A percentile compares a stretch with the other conserved stretches of the same genome.
phyloP scores from a whole-genome alignment of 495 filamentous ascomycete genomes.

The Penicillium canariense region DNA sequence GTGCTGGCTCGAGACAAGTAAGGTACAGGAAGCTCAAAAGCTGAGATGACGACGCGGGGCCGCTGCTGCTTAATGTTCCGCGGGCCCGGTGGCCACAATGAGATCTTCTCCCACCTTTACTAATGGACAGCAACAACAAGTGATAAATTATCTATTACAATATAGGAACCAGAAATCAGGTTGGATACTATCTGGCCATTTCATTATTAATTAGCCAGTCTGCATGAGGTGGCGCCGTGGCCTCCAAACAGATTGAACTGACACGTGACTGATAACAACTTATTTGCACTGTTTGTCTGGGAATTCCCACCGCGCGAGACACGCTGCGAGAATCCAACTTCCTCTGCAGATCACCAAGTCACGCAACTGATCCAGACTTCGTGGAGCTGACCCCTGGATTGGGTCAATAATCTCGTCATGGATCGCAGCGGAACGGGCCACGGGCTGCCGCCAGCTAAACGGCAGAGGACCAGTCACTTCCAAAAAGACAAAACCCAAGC shows the following conservation, averaged over 20 bases:
- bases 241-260: not conserved
- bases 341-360: not conserved
- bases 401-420: conserved; percentile 23
- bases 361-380: not conserved
- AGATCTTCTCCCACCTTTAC: not conserved
- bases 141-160: too few relatives aligned
- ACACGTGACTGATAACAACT: conserved; percentile 26
- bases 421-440: conserved; percentile 33
- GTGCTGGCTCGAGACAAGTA: conserved; percentile 11
- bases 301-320: not conserved
- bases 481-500: conserved; percentile 76
- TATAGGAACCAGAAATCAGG: too few relatives aligned
- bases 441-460: conserved; percentile 37
- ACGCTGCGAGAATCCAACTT: not conserved
- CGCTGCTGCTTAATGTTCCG: conserved; percentile 20
- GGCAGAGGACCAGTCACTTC: conserved; percentile 41
- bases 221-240: not conserved
- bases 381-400: not conserved
- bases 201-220: not conserved
- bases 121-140: not conserved
- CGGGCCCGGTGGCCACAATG: conserved; percentile 14
- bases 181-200: not conserved
- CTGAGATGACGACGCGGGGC: conserved; percentile 39
- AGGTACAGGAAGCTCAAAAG: conserved; percentile 27
- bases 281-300: conserved; percentile 28